Evolutionary conservation across 2,329 filamentous ascomycete species (phyloP), one percentile per base, ranked within the genome.

Genomic region (Clonostachys byssicola): DNA sequence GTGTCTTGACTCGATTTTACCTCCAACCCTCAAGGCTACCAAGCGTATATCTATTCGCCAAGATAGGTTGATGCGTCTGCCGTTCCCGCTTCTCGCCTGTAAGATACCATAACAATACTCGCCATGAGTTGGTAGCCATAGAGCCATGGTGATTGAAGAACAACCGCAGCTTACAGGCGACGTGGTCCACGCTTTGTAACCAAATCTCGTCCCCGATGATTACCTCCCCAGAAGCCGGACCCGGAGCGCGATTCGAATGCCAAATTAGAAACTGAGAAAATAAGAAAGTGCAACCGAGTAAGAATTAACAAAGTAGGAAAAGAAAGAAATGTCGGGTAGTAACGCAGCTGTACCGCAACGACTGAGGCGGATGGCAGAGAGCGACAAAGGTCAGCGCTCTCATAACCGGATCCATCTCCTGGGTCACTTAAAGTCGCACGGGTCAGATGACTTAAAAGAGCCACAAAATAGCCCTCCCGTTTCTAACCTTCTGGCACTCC

Each of bases 291-390:
- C 34, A 16, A 18, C 30, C 38, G 43, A 48, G 23, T 30, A 30
- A 35, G 42, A 34, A 52, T 52, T 49, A 49, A 49, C 49, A 45
- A 48, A 46, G 53, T 44, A 48, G 52, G 41, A 47, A 51, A 47
- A 45, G 42, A 41, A 52, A 51, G 45, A 61, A 59, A 50, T 52
- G 54, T 55, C 47, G 54, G 44, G 47, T 47, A 47, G 41, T 50
- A 54, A 61, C 63, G 63, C 57, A 66, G 59, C 60, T 63, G 52
- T 62, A 67, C 56, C 64, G 65, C 65, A 68, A 62, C 64, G 61
- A 70, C 61, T 56, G 18, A n/a, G 23, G 44, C 23, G 23, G 43
- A 38, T 46, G 47, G 44, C 44, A 16, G 40, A 43, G 39, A 40
- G 20, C 42, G 44, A 12, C 35, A n/a, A 17, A 30, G 38, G 16